Evolutionary conservation across 345 rosid species (phyloP).

Genomic region (Clarkia xantiana): DNA sequence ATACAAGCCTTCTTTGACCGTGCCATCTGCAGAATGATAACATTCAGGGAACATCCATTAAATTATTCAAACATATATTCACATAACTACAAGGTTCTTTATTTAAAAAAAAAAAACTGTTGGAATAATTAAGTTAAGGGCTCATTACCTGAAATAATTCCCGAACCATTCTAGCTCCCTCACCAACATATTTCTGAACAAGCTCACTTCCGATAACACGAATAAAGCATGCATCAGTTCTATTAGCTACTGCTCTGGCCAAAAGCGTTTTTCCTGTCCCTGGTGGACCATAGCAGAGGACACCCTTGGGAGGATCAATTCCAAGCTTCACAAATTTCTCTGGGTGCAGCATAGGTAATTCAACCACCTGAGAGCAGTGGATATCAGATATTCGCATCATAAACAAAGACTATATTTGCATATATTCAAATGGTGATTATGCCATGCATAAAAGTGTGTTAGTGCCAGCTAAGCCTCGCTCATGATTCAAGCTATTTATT

Average conservation of each 20-base stretch:
- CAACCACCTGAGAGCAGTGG: slow-evolving; percentile 55
- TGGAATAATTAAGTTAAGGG: no score
- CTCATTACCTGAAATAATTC: slow-evolving; percentile 76
- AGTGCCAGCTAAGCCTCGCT: no score
- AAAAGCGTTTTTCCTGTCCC: slow-evolving; percentile 93
- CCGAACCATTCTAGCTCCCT: slow-evolving; percentile 98
- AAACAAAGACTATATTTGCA: background rate
- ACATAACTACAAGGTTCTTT: no score
- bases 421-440: no score
- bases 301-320: slow-evolving; percentile 98
- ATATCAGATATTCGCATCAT: background rate
- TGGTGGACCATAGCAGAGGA: slow-evolving; percentile 96
- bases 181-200: slow-evolving; percentile 96
- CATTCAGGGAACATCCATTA: background rate
- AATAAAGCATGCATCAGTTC: slow-evolving; percentile 98
- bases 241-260: slow-evolving; percentile 97
- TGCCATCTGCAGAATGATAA: slow-evolving; percentile 45
- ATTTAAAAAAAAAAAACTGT: no score
- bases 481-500: no score
- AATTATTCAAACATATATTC: no score
- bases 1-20: slow-evolving; percentile 81
- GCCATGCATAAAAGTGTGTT: no score
- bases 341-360: slow-evolving; percentile 98
- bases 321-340: slow-evolving; percentile 99
- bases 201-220: slow-evolving; percentile 98